phyloP scores from a whole-genome alignment of 257 asterid genomes.

The Ballota nigra region DNA sequence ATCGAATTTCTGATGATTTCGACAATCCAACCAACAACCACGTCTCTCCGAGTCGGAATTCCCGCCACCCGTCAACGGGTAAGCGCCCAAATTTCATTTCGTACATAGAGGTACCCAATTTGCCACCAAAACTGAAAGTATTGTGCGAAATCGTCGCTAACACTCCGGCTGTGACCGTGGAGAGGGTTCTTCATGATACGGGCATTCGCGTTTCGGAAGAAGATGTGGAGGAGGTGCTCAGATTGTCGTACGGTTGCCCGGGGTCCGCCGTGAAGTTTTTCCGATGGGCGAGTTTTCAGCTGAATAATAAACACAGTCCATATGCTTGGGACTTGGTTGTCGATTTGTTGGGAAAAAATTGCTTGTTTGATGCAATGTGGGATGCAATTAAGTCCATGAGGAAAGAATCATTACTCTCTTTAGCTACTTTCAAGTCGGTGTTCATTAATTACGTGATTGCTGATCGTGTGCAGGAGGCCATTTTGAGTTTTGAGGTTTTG shows the following conservation, averaged over 20 bases:
- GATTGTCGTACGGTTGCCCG: slow-evolving; percentile 44
- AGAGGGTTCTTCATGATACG: slow-evolving; percentile 53
- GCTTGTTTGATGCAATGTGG: slow-evolving; percentile 80
- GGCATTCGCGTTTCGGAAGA: slow-evolving; percentile 46
- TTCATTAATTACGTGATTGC: slow-evolving; percentile 50
- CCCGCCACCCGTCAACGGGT: slow-evolving; percentile 30
- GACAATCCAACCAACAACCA: slow-evolving; percentile 10
- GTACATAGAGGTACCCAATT: slow-evolving; percentile 35
- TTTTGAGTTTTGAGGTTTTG: slow-evolving; percentile 53
- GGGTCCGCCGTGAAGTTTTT: slow-evolving; percentile 62
- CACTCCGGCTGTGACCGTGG: slow-evolving; percentile 48
- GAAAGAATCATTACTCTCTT: slow-evolving; percentile 42
- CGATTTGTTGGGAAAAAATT: slow-evolving; percentile 61
- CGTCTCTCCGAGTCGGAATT: slow-evolving; percentile 25
- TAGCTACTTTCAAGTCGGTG: slow-evolving; percentile 51
- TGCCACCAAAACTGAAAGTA: slow-evolving; percentile 54
- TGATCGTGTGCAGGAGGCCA: slow-evolving; percentile 52
- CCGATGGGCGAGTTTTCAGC: slow-evolving; percentile 60
- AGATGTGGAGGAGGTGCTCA: slow-evolving; percentile 65
- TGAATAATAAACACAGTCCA: slow-evolving; percentile 40
- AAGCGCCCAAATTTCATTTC: slow-evolving; percentile 45
- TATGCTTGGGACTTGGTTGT: slow-evolving; percentile 67
- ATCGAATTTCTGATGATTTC: slow-evolving; percentile 27
- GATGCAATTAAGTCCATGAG: slow-evolving; percentile 69
- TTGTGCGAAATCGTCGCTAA: slow-evolving; percentile 55